These are phyloP conservation scores for Myriosclerotinia duriaeana DNA, from an alignment of 2,329 filamentous ascomycete genomes.

Conservation along the genomic window DNA sequence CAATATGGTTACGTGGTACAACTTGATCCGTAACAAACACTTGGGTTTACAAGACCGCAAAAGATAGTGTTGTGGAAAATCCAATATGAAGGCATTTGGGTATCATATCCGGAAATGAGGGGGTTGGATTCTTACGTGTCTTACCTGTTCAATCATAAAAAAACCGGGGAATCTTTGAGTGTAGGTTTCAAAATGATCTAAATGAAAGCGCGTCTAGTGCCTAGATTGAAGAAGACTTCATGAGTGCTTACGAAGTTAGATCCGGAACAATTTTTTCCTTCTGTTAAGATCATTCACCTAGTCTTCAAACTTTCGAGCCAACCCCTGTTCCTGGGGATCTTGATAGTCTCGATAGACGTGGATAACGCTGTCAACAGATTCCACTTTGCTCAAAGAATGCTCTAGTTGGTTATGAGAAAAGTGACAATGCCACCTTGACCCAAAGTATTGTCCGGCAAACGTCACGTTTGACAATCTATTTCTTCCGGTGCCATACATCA, in stretches of 20 bases:
- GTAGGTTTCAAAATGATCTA: background rate
- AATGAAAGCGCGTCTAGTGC: background rate
- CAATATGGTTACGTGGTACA: background rate
- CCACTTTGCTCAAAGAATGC: background rate
- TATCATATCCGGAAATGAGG: background rate
- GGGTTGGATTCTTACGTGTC: background rate
- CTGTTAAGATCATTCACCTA: background rate
- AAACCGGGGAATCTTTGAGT: conserved; percentile 16
- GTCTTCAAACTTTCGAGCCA: background rate
- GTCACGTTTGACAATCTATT: background rate
- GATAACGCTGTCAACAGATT: background rate
- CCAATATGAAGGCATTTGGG: background rate
- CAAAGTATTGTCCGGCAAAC: background rate
- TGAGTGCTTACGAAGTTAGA: background rate
- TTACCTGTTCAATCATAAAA: background rate
- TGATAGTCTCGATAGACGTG: background rate
- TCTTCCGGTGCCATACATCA: background rate
- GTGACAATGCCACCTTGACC: background rate
- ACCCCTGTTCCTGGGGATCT: background rate
- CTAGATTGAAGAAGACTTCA: background rate
- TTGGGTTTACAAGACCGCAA: background rate
- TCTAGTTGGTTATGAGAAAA: background rate
- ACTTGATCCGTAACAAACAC: background rate
- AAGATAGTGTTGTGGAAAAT: conserved; percentile 3
- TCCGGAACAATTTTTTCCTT: conserved; percentile 9